Base-by-base conservation (phyloP, 495 filamentous ascomycete genomes). In the Penicillium lividum region DNA sequence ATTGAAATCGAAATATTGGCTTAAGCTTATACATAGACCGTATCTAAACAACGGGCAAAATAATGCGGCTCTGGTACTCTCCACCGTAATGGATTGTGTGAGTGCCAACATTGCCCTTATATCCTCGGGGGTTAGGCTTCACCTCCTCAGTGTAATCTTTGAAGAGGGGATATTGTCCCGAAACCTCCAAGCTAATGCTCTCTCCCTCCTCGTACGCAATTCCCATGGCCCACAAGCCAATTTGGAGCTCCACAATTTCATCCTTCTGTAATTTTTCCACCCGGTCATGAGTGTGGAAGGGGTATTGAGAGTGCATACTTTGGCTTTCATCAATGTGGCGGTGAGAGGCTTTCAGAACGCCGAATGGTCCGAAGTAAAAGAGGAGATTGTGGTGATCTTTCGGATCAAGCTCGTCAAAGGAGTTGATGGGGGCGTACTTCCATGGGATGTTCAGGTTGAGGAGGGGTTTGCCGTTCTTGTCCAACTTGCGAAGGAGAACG, bases 381-480 rank as follows among this genome's bases (percentile, higher is more conserved):
- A 44, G 42, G 8, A 44, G 6, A 44, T 44, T 44, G 42, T 18
- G 5, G 8, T 22, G 16, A 44, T 44, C n/a, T 8, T 34, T 34
- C 3, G 33, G 33, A 34, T 34, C 33, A 3, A 34, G 8, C n/a
- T 18, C 42, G 15, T 44, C 42, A 22, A 18, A 6, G 1, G 42
- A 44, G 3, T 18, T 44, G 3, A 44, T 25, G 16, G 16, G 16
- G 3, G 22, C 16, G n/a, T 22, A 4, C 5, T 34, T 33, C 33
- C 45, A 51, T 10, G 55, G 33, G 34, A 57, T 57, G 46, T 57
- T 57, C 5, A 51, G 22, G 46, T 51, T 57, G 46, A 51, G 55
- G 13, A 57, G 33, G 1, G 13, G 22, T 33, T 57, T 38, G 31
- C 55, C 55, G 11, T 46, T 40, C 4, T 34, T 33, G 7, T 46